Conservation (phyloP, 225 moss, liverwort and hornwort species). For the Pleurozium schreberi region DNA sequence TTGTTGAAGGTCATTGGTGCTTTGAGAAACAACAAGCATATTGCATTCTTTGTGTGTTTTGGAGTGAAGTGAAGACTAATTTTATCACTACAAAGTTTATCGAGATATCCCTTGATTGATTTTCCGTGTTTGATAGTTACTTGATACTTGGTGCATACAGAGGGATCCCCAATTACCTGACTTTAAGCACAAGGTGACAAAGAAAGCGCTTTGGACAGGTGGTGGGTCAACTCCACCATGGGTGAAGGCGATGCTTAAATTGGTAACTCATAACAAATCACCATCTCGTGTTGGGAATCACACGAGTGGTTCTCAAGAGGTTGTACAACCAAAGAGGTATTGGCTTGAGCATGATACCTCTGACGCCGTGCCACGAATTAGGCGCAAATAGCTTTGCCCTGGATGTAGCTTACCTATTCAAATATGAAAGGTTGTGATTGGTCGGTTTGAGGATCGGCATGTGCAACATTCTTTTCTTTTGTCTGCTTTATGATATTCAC, state of each 20-base stretch:
- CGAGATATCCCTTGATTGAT: not conserved
- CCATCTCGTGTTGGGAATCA: not conserved
- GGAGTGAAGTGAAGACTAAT: not conserved
- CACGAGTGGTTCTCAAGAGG: not conserved
- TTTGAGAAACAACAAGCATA: not conserved
- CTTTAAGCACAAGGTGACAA: not conserved
- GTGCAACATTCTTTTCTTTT: not conserved
- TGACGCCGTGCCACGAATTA: not conserved
- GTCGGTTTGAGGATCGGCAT: not conserved
- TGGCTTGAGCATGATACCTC: not conserved
- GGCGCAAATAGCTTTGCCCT: not conserved
- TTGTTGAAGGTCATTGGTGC: not conserved
- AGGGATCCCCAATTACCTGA: not conserved
- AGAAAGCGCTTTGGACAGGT: not conserved
- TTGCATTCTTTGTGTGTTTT: not conserved
- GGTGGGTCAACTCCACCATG: not conserved
- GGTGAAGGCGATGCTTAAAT: not conserved
- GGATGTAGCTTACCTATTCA: not conserved
- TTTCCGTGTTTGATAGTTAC: not conserved
- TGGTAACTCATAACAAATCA: not conserved
- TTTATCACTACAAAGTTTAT: not conserved
- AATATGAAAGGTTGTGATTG: not conserved
- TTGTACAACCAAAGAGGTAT: not conserved
- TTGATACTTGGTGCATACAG: not conserved
- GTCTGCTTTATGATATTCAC: not conserved